Base-by-base conservation (phyloP, 306 rosid genomes). In the Dryas octopetala region DNA sequence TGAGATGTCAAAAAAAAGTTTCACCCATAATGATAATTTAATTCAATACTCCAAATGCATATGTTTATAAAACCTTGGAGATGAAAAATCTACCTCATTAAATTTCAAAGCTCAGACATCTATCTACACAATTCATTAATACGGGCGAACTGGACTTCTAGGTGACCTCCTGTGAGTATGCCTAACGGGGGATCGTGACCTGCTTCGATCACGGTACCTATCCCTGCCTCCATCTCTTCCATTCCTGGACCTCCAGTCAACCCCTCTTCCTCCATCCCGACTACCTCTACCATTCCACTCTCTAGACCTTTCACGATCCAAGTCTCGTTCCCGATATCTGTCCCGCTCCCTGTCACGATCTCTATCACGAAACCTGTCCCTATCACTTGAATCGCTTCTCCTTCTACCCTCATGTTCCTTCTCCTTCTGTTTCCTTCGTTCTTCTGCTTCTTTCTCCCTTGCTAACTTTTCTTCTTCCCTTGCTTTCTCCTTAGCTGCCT, bases 111-210 rank as follows among this genome's bases (percentile, higher is more conserved):
- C 87, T 80, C 97, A 87, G 93, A 87, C 84, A 94, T 81, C 91
- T 83, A 85, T 83, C 84, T 78, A 84, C 90, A 88, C 73, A 88
- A 74, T 82, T 84, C 88, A 85, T 80, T 89, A 88, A 82, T 84
- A 83, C 44, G 91, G 85, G 83, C 68, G 88, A 83, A 84, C 77
- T 73, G 95, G 88, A 87, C 93, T 87, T 89, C 95, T 84, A 73
- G 97, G 78, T 81, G 89, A 83, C 87, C 98, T 86, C 81, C 87
- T 85, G 89, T 80, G 81, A 80, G 80, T 67, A 78, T 79, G 93
- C 83, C 87, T 90, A 78, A 76, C 78, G 73, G 99, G 99, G 68
- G 99, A 96, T 41, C 89, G 91, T 46, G 99, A 96, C 85, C 99
- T 85, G 89, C 97, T 92, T 79, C 86, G 85, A 69, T 89, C 91